phyloP scores from a whole-genome alignment of 495 filamentous ascomycete genomes.

The Symbiotaphrina buchneri region DNA sequence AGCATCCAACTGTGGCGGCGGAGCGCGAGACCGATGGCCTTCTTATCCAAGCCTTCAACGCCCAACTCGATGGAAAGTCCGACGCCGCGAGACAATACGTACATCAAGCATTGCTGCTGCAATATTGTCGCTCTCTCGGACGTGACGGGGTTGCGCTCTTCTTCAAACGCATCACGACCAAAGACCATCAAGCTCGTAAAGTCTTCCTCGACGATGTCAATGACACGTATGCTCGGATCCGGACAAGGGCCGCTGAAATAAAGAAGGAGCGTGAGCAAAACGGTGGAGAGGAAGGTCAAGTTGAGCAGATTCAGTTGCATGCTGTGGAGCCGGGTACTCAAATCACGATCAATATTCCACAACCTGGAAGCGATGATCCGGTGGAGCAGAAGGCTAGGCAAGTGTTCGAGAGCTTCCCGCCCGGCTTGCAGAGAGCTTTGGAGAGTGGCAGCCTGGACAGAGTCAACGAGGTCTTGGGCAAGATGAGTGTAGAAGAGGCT shows the following conservation, averaged over 20 bases:
- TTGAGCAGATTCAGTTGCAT: conserved; percentile 96
- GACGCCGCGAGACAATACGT: conserved; percentile 73
- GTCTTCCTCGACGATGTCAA: conserved; percentile 86
- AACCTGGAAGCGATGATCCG: conserved; percentile 34
- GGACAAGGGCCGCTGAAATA: conserved; percentile 56
- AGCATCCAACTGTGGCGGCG: conserved; percentile 51
- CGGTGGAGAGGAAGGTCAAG: conserved; percentile 31
- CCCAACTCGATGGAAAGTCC: conserved; percentile 48
- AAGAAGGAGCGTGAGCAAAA: conserved; percentile 40
- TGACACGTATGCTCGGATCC: conserved; percentile 64
- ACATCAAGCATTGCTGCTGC: conserved; percentile 76
- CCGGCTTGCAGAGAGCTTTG: conserved; percentile 58
- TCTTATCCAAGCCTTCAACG: conserved; percentile 76
- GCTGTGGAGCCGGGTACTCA: conserved; percentile 84
- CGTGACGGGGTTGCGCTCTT: conserved; percentile 77
- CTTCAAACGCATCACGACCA: conserved; percentile 90
- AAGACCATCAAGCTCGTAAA: conserved; percentile 74
- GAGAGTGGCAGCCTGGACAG: conserved; percentile 72
- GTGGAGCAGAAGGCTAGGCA: conserved; percentile 39
- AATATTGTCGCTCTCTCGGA: conserved; percentile 83
- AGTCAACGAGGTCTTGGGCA: conserved; percentile 88
- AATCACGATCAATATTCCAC: conserved; percentile 68
- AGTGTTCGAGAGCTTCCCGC: conserved; percentile 67
- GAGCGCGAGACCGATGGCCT: conserved; percentile 86
- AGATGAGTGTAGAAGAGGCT: conserved; percentile 81